A percentile compares a stretch with the other conserved stretches of the same genome.
These are phyloP conservation scores for Arxiozyma slooffiae DNA, from an alignment of 1,139 yeast species.

Conservation along the genomic window DNA sequence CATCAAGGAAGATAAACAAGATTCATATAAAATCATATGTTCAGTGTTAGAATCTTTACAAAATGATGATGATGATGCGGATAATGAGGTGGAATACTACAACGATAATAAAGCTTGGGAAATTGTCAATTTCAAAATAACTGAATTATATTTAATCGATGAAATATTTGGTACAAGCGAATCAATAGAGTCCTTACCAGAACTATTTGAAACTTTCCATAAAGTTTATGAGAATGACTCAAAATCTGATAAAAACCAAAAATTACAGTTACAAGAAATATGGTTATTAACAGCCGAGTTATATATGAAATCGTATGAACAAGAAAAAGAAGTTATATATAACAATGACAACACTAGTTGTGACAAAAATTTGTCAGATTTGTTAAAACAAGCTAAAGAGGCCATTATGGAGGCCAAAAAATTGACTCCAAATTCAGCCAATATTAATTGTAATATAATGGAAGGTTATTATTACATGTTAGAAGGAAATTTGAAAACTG, in stretches of 20 bases:
- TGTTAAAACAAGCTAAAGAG: conserved; percentile 49
- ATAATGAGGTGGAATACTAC: background rate
- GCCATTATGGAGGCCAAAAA: conserved; percentile 67
- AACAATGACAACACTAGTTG: background rate
- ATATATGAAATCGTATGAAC: conserved; percentile 37
- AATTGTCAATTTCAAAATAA: conserved; percentile 61
- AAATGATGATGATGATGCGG: conserved; percentile 13
- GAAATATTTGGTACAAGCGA: conserved; percentile 49
- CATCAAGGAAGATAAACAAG: conserved; percentile 41
- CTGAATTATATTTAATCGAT: conserved; percentile 66
- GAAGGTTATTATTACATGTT: conserved; percentile 42
- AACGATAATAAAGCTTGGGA: conserved; percentile 36
- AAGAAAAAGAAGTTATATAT: conserved; percentile 10
- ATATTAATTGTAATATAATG: conserved; percentile 43
- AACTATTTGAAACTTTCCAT: conserved; percentile 48
- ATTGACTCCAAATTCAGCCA: conserved; percentile 18
- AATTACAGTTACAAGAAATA: conserved; percentile 39
- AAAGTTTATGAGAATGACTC: conserved; percentile 5
- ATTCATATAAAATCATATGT: conserved; percentile 37
- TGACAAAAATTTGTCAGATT: conserved; percentile 35
- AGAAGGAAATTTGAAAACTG: conserved; percentile 30
- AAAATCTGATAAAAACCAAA: conserved; percentile 10
- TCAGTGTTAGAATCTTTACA: conserved; percentile 33
- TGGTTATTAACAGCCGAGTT: conserved; percentile 72
- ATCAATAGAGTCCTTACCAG: conserved; percentile 57